Percentiles rank a stretch among this genome's conserved stretches.
Evolutionary conservation across 257 asterid species (phyloP).

Genomic region (Paulownia fortunei): DNA sequence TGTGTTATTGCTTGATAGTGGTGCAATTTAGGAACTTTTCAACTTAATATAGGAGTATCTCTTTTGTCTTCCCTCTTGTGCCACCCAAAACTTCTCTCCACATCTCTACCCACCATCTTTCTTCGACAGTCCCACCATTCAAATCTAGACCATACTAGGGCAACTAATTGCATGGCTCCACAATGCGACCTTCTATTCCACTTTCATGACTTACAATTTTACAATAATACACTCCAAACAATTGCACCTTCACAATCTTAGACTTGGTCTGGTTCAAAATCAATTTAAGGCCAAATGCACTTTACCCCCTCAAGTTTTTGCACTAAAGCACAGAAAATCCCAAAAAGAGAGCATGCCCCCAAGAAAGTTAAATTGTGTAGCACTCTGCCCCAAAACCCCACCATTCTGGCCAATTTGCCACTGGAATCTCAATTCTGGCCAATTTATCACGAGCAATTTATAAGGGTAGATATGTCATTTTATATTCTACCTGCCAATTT

Average conservation of each 20-base stretch:
- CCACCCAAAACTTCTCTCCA: conserved; percentile 1
- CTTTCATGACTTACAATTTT: not conserved
- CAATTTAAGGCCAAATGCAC: not conserved
- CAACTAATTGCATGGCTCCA: not conserved
- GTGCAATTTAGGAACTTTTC: conserved; percentile 1
- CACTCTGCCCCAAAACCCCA: not conserved
- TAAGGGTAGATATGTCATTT: not conserved
- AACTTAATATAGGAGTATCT: not conserved
- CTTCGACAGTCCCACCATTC: not conserved
- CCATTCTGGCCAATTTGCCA: not conserved
- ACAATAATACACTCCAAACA: not conserved
- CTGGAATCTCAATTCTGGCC: not conserved
- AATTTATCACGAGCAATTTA: not conserved
- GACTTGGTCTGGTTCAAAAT: not conserved
- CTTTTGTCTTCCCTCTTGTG: not conserved
- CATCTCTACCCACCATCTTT: not conserved
- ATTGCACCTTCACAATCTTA: not conserved
- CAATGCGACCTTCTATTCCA: not conserved
- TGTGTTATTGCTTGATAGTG: not conserved
- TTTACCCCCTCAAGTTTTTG: not conserved
- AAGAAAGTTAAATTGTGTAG: not conserved
- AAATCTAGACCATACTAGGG: conserved; percentile 19
- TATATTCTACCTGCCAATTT: not conserved
- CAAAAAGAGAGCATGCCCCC: not conserved
- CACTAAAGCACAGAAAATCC: no score